These are phyloP conservation scores for Medicago lupulina DNA, from an alignment of 306 rosid genomes.

Conservation along the genomic window DNA sequence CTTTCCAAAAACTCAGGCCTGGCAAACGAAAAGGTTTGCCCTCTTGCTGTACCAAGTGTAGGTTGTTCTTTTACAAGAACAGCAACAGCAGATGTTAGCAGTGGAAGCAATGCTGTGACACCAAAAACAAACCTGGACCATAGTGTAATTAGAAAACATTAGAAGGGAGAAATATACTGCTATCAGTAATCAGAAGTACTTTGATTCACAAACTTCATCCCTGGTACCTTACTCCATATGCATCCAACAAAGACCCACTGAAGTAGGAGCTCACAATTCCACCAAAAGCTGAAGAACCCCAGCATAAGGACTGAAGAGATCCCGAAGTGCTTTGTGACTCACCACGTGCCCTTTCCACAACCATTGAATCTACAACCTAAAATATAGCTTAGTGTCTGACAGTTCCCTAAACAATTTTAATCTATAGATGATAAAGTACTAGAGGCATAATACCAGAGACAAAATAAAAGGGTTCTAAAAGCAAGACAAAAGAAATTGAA, in stretches of 20 bases:
- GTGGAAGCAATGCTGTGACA: slow-evolving; percentile 85
- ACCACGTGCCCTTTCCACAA: slow-evolving; percentile 99
- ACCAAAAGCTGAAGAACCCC: slow-evolving; percentile 99
- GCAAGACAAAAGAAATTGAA: background rate
- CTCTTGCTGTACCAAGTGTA: slow-evolving; percentile 51
- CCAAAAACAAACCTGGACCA: slow-evolving; percentile 95
- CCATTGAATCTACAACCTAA: slow-evolving; percentile 99
- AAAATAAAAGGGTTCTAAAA: slow-evolving; percentile 20
- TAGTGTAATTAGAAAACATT: slow-evolving; percentile 26
- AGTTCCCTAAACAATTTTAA: slow-evolving; percentile 40
- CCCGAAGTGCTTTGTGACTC: slow-evolving; percentile 98
- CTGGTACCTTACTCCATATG: slow-evolving; percentile 88
- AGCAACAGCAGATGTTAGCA: slow-evolving; percentile 91
- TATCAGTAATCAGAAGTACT: slow-evolving; percentile 40
- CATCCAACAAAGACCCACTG: slow-evolving; percentile 86
- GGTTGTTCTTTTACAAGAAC: slow-evolving; percentile 90
- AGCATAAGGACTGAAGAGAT: slow-evolving; percentile 96
- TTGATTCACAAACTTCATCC: slow-evolving; percentile 29
- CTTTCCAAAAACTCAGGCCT: slow-evolving; percentile 61
- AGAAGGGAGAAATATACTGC: background rate
- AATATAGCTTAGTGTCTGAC: slow-evolving; percentile 52
- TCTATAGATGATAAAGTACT: slow-evolving; percentile 28
- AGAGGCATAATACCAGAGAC: slow-evolving; percentile 21
- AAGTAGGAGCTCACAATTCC: slow-evolving; percentile 96
- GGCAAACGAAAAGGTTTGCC: slow-evolving; percentile 48